phyloP scores from a whole-genome alignment of 305 asterid species.

The Fraxinus albicans region DNA sequence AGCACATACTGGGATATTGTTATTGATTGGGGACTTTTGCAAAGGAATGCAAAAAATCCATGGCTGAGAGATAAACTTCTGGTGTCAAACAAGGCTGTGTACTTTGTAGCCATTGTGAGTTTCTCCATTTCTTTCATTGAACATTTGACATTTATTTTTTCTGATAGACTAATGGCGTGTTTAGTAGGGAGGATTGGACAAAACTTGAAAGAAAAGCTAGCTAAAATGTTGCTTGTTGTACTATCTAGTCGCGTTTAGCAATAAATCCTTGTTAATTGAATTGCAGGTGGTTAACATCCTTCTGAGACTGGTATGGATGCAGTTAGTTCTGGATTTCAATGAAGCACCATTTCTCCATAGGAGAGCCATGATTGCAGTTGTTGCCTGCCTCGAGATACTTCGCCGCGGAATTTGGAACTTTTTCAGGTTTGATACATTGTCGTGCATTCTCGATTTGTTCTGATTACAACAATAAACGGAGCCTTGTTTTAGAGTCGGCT shows the following conservation, averaged over 20 bases:
- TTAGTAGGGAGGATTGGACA: neutral
- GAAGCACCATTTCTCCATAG: conserved; percentile 49
- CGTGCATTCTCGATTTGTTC: neutral
- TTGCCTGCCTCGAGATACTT: conserved; percentile 76
- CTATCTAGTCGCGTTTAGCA: neutral
- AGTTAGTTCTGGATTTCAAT: conserved; percentile 55
- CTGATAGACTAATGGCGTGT: conserved; percentile 8
- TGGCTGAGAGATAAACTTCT: conserved; percentile 88
- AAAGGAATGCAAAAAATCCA: conserved; percentile 52
- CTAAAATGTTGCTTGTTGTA: neutral
- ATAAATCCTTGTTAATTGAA: neutral
- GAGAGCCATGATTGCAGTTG: conserved; percentile 52
- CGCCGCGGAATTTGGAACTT: conserved; percentile 96
- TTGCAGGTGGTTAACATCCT: conserved; percentile 66
- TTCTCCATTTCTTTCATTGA: conserved; percentile 1
- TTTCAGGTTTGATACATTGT: conserved; percentile 58
- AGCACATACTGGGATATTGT: conserved; percentile 85
- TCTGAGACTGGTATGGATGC: conserved; percentile 93
- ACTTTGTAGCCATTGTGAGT: conserved; percentile 76
- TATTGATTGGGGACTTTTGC: conserved; percentile 74
- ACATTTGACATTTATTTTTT: neutral
- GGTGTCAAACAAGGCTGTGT: conserved; percentile 56
- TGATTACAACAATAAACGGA: neutral
- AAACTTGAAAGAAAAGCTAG: neutral
- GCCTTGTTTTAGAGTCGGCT: neutral